Percentiles rank a stretch among this genome's conserved stretches.
These are phyloP conservation scores for Lycium barbarum DNA, from an alignment of 257 asterid species.

Conservation along the genomic window DNA sequence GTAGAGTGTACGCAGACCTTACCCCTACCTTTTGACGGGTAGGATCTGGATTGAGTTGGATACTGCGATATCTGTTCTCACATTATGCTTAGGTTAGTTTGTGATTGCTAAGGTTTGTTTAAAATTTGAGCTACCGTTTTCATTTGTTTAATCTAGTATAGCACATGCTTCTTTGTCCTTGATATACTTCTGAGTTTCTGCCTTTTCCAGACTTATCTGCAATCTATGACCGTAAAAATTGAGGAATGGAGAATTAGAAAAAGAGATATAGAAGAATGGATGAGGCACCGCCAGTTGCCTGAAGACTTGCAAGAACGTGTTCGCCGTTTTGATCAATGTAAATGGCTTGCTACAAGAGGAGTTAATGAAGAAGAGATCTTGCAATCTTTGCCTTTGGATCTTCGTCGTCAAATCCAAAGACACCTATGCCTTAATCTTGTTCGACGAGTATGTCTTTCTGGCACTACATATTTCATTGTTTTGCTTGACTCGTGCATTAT, in stretches of 20 bases:
- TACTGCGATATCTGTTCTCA: background rate
- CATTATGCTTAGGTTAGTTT: background rate
- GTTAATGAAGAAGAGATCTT: conserved; percentile 84
- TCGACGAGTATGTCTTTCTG: conserved; percentile 70
- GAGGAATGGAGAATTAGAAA: conserved; percentile 95
- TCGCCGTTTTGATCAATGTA: conserved; percentile 78
- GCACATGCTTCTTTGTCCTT: background rate
- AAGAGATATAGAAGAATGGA: conserved; percentile 98
- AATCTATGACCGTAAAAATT: conserved; percentile 90
- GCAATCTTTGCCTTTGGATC: conserved; percentile 80
- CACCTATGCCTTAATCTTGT: conserved; percentile 98
- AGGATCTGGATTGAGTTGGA: conserved; percentile 17
- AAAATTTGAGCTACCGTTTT: background rate
- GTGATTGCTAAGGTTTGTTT: background rate
- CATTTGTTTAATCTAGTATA: background rate
- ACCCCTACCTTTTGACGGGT: too few species aligned
- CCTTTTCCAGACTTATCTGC: conserved; percentile 73
- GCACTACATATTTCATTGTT: background rate
- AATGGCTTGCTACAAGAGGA: conserved; percentile 95
- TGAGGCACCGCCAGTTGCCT: conserved; percentile 97
- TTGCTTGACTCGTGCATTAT: conserved; percentile 10
- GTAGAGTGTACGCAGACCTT: too few species aligned
- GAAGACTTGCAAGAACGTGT: conserved; percentile 87
- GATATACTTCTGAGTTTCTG: conserved; percentile 23
- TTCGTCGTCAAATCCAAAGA: conserved; percentile 89